Conservation (phyloP, 805 yeast genomes). For the Debaryomyces prosopidis region DNA sequence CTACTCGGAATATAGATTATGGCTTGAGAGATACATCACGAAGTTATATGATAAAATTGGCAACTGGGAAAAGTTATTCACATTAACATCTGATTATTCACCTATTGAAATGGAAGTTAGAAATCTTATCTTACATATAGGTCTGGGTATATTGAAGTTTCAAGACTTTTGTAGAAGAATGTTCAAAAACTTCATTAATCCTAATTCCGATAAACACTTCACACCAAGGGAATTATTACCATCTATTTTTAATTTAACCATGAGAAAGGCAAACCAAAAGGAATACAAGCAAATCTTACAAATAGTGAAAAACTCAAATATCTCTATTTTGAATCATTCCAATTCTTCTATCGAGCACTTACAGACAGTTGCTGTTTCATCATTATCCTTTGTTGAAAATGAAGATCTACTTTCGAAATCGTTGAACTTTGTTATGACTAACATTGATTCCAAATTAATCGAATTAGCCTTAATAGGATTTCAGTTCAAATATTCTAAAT, state of each 20-base stretch:
- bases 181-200: slow-evolving; percentile 48
- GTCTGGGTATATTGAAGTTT: slow-evolving; percentile 24
- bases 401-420: slow-evolving; percentile 51
- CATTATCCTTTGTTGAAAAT: slow-evolving; percentile 51
- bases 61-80: slow-evolving; percentile 23
- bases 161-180: slow-evolving; percentile 37
- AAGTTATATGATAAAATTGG: slow-evolving; percentile 24
- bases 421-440: slow-evolving; percentile 56
- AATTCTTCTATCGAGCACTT: slow-evolving; percentile 36
- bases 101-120: slow-evolving; percentile 45
- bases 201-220: slow-evolving; percentile 50
- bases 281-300: slow-evolving; percentile 63
- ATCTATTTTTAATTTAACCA: slow-evolving; percentile 43
- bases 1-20: slow-evolving; percentile 20
- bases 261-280: slow-evolving; percentile 40
- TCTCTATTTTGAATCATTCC: slow-evolving; percentile 41
- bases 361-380: slow-evolving; percentile 56
- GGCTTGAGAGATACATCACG: slow-evolving; percentile 18
- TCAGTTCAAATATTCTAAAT: slow-evolving; percentile 35
- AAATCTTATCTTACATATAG: slow-evolving; percentile 43
- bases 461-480: slow-evolving; percentile 60
- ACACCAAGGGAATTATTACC: slow-evolving; percentile 51
- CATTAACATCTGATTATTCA: slow-evolving; percentile 13
- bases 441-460: slow-evolving; percentile 54
- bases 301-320: slow-evolving; percentile 50